Evolutionary conservation across 2,329 filamentous ascomycete species (phyloP).

Genomic region (Colletotrichum australisinense): DNA sequence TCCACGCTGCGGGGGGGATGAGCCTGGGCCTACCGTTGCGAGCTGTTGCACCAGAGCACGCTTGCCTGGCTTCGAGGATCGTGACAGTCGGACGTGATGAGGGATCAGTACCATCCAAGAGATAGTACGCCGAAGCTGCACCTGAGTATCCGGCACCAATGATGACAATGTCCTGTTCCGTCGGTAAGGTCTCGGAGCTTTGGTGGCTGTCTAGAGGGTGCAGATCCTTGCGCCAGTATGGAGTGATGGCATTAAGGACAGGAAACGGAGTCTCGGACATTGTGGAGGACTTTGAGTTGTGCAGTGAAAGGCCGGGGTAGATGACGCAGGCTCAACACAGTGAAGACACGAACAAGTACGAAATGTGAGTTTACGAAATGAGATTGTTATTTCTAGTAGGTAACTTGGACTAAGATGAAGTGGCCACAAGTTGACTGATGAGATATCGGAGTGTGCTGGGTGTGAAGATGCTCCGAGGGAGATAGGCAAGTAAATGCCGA

Average conservation of each 20-base stretch:
- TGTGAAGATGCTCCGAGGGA: background rate
- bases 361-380: background rate
- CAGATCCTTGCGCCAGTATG: conserved; percentile 28
- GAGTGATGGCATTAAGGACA: conserved; percentile 16
- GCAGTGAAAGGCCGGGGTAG: background rate
- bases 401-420: background rate
- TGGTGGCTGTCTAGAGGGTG: conserved; percentile 33
- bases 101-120: conserved; percentile 3
- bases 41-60: conserved; percentile 32
- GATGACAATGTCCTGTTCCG: conserved; percentile 32
- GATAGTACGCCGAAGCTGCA: conserved; percentile 17
- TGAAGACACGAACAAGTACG: background rate
- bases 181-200: conserved; percentile 25
- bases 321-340: background rate
- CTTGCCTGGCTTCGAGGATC: conserved; percentile 35
- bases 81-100: conserved; percentile 8
- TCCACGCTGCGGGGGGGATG: rapidly evolving
- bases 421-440: background rate
- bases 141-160: conserved; percentile 33
- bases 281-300: background rate
- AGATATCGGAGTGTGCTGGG: background rate
- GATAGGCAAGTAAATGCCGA: background rate
- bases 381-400: too few relatives aligned
- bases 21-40: conserved; percentile 23
- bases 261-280: conserved; percentile 13